These are phyloP conservation scores for Schizochytrium sp. DNA, from an alignment of 108 stramenopile genomes.

Conservation along the genomic window DNA sequence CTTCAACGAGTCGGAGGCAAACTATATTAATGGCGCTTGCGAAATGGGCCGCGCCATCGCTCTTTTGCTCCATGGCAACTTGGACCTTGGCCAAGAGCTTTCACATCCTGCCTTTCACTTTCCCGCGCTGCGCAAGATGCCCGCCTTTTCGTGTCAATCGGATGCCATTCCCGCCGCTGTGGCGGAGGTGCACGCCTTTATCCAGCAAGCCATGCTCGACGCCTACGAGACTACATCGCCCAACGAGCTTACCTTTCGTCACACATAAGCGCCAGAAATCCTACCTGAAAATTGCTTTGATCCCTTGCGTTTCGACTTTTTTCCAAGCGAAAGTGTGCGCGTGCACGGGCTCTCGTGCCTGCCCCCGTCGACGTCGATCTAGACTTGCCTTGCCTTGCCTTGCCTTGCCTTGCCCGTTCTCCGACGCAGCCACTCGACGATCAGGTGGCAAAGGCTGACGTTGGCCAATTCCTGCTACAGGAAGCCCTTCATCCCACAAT, in stretches of 20 bases:
- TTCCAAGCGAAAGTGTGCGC: too few relatives aligned
- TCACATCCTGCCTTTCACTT: background rate
- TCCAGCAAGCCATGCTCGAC: background rate
- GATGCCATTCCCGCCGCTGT: background rate
- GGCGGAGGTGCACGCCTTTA: background rate
- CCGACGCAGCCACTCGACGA: background rate
- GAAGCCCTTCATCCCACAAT: background rate
- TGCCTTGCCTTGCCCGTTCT: too few relatives aligned
- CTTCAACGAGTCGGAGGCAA: background rate
- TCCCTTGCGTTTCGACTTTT: too few relatives aligned
- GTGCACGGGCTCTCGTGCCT: too few relatives aligned
- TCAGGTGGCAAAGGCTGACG: background rate
- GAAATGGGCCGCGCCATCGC: background rate
- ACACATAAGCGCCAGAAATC: too few relatives aligned
- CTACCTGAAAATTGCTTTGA: too few relatives aligned
- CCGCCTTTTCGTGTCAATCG: background rate
- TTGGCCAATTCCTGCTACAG: background rate
- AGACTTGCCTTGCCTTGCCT: too few relatives aligned
- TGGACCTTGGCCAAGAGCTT: background rate
- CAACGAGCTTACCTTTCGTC: too few relatives aligned
- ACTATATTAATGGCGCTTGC: background rate
- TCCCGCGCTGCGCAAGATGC: background rate
- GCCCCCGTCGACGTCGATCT: too few relatives aligned
- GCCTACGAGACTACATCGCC: too few relatives aligned
- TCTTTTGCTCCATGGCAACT: background rate